Conservation (phyloP, 768 basidiomycete species). For the Tephrocybe sp. region DNA sequence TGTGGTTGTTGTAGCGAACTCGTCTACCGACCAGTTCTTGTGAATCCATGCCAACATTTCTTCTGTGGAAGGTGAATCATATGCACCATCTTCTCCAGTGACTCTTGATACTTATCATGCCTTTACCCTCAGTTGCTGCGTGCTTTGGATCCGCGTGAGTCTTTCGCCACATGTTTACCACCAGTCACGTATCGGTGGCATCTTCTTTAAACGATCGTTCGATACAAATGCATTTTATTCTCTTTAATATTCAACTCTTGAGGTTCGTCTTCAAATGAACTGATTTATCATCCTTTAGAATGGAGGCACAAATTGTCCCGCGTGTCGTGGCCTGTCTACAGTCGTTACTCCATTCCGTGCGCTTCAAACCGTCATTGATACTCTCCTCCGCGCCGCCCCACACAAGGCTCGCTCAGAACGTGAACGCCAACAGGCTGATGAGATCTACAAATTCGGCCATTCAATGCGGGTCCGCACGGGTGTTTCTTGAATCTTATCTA, state of each 20-base stretch:
- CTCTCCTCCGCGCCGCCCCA: slow-evolving; percentile 69
- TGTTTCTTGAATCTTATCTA: slow-evolving; percentile 6
- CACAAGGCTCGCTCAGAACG: slow-evolving; percentile 62
- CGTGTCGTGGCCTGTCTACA: slow-evolving; percentile 70
- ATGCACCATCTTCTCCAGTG: neutral
- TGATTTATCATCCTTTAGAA: slow-evolving; percentile 48
- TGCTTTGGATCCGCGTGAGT: slow-evolving; percentile 83
- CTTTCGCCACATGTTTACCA: slow-evolving; percentile 12
- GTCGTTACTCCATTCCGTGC: slow-evolving; percentile 70
- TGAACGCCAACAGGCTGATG: slow-evolving; percentile 80
- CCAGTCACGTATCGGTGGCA: slow-evolving; percentile 9
- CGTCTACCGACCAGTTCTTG: slow-evolving; percentile 78
- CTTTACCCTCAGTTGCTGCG: slow-evolving; percentile 57
- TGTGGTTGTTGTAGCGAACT: slow-evolving; percentile 85
- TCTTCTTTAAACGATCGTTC: neutral
- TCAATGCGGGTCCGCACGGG: slow-evolving; percentile 52
- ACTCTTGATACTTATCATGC: neutral
- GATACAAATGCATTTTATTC: neutral
- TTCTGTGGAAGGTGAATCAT: slow-evolving; percentile 78
- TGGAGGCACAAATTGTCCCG: slow-evolving; percentile 81
- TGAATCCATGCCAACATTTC: slow-evolving; percentile 85
- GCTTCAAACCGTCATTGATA: slow-evolving; percentile 69
- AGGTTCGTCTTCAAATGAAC: neutral
- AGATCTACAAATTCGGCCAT: slow-evolving; percentile 63
- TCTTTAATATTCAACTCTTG: neutral